Evolutionary conservation across 352 stramenopile genomes (phyloP), one percentile per base, ranked within the genome.

Genomic region (Phytopythium oedochilum): DNA sequence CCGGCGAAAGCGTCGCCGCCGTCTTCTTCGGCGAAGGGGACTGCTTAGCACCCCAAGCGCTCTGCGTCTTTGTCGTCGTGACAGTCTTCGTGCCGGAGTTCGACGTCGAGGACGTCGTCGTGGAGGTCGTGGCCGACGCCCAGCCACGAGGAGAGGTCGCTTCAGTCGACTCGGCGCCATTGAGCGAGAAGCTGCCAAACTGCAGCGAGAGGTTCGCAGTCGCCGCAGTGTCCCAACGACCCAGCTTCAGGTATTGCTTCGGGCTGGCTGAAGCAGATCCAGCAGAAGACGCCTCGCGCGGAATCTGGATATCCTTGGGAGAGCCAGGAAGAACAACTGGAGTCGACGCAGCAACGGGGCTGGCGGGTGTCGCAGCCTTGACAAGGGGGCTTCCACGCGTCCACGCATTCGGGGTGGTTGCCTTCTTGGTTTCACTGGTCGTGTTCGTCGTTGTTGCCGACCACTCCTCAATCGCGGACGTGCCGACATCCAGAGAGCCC

Each of bases 111-210:
- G 53, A 40, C 20, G 74, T 66, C 18, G 74, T 75, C 6, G 72
- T 70, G 17, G 75, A 73, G 7, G 73, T 73, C 12, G 73, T 73
- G 18, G 61, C 66, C 20, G 78, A 79, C 25, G 67, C 67, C 81
- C 81, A 91, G 34, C 75, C 81, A 39, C 69, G 68, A 18, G 78
- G 76, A 9, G 81, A 87, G n/a, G 78, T 72, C 8, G 83, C 50
- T 47, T 90, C 78, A 23, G 61, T 39, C 40, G 73, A 55, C 6
- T 90, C 82, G 28, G 82, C 72, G 6, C 78, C 82, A 52, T 79
- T 89, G 25, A 94, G 61, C 22, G 85, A 94, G 25, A 94, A 94
- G 68, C 85, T 94, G 14, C 85, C 85, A 68, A 94, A 94, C 65
- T 94, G 85, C 32, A 94, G 74, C 44, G 82, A 89, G 23, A 94